Base-by-base conservation (phyloP, 257 asterid genomes). In the Voacanga thouarsii region DNA sequence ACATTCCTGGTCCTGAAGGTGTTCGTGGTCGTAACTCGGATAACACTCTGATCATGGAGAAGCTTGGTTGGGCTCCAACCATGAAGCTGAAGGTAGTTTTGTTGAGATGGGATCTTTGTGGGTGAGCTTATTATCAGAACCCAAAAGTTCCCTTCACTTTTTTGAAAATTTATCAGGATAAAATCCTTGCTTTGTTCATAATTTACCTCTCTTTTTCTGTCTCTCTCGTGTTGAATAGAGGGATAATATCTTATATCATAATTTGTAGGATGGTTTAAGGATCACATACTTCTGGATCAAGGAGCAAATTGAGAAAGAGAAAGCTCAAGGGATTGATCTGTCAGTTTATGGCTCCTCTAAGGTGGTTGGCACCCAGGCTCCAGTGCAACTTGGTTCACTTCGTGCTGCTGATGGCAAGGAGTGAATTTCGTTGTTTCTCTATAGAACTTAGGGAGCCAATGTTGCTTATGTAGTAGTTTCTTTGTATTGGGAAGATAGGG, bases 31-130 rank as follows among this genome's bases (percentile, higher is more conserved):
- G 98, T 26, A 93, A 93, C 82, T 93, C 98, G 15, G 97, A 93
- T 86, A 93, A 93, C 80, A 91, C 91, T 14, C 89, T 93, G 30
- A 93, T 93, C 11, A 91, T 90, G 75, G 98, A 93, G 87, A 93
- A 90, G 90, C 98, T 93, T 47, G 98, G 98, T n/a, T 93, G 97
- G 97, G 97, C 97, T 59, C 98, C 98, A 49, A 80, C 97, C 5
- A 93, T 93, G 98, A 93, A 73, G 85, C 93, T 93, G 15, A 93
- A 90, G 97, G 97, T 93, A 82, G 63, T 47, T 28, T 30, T 68
- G 7, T 44, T n/a, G 6, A 50, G 23, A 60, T 26, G 59, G 71
- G 10, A 30, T 7, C 24, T 50, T 68, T 64, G 5, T 10, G 43
- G 18, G 39, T 30, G 33, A 69, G 15, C 12, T 37, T 16, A 49